Evolutionary conservation across 352 stramenopile species (phyloP).

Genomic region (Globisporangium parvum): DNA sequence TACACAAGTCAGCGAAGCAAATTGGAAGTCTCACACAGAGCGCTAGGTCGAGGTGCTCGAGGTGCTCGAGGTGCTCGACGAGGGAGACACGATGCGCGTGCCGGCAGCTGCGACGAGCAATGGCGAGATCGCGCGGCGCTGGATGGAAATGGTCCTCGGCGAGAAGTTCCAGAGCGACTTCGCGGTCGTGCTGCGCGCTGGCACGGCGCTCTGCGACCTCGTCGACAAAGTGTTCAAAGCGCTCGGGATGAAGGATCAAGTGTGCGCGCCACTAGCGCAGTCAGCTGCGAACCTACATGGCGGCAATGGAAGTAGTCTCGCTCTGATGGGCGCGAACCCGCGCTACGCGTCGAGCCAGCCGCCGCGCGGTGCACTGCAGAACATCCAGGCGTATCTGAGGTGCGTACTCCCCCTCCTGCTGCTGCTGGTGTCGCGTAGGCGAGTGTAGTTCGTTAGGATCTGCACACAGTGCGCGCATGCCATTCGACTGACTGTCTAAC

Average conservation of each 20-base stretch:
- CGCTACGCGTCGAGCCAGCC: slow-evolving; percentile 3
- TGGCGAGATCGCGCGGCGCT: slow-evolving; percentile 70
- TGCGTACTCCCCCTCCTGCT: slow-evolving; percentile 20
- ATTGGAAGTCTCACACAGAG: no score
- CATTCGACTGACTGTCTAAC: neutral
- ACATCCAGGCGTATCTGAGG: slow-evolving; percentile 65
- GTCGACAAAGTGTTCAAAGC: slow-evolving; percentile 70
- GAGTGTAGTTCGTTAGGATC: neutral
- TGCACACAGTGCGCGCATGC: neutral
- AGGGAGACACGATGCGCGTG: slow-evolving; percentile 19
- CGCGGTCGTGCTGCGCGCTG: slow-evolving; percentile 47
- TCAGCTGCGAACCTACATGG: neutral
- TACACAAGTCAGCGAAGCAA: no score
- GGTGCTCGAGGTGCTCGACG: neutral
- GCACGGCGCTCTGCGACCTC: slow-evolving; percentile 56
- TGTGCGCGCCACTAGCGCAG: slow-evolving; percentile 7
- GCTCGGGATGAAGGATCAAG: slow-evolving; percentile 69
- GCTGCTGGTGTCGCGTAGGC: no score
- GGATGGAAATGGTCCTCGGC: slow-evolving; percentile 86
- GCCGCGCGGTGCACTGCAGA: slow-evolving; percentile 21
- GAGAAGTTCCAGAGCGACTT: slow-evolving; percentile 61
- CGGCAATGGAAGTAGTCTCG: neutral
- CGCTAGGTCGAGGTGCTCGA: no score
- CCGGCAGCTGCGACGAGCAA: slow-evolving; percentile 37
- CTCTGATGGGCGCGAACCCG: neutral